Evolutionary conservation across 2,329 filamentous ascomycete genomes (phyloP), one percentile per base, ranked within the genome.

Genomic region (Didymella keratinophila): DNA sequence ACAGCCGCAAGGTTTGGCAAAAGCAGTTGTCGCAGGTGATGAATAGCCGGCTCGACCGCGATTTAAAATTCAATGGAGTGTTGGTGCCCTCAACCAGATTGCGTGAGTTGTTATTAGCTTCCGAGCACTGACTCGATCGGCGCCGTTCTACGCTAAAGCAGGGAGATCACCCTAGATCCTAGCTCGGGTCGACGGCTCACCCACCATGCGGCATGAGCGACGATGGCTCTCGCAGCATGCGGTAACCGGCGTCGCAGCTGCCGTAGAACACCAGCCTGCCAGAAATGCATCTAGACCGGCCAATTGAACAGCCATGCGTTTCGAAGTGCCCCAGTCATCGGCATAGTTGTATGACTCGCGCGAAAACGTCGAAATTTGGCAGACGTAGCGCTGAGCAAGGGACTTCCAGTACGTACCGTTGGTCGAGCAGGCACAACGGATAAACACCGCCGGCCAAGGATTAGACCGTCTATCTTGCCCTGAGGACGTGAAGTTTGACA

Each of bases 311-410:
- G 20, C 14, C 14, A 16, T 23, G 4, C 36, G 7, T 16, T 28
- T 45, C 14, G 23, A 12, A 25, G 16, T 23, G 36, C 10, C 10
- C 27, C 20, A 30, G 8, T 28, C 1, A 12, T 52, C 34, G 45
- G 51, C 56, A 46, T 28, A 51, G 46, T 41, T 55, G 50, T 36
- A 44, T 47, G 42, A 56, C 42, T 56, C 28, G 36, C 20, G 46
- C n/a, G 28, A 16, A 23, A 36, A 47, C 14, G 18, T 46, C 32
- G 34, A 23, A 36, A 28, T 30, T 49, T 41, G 43, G 25, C 30
- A 30, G 6, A 32, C 12, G 14, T 16, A 12, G 12, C 21, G 25
- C 21, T 18, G 23, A 51, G 57, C 34, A 52, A 55, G 52, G 57
- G 57, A 47, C 32, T 34, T 37, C 28, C 36, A n/a, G 28, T 42